Conservation (phyloP, 306 rosid species). For the Rosa lucieae region DNA sequence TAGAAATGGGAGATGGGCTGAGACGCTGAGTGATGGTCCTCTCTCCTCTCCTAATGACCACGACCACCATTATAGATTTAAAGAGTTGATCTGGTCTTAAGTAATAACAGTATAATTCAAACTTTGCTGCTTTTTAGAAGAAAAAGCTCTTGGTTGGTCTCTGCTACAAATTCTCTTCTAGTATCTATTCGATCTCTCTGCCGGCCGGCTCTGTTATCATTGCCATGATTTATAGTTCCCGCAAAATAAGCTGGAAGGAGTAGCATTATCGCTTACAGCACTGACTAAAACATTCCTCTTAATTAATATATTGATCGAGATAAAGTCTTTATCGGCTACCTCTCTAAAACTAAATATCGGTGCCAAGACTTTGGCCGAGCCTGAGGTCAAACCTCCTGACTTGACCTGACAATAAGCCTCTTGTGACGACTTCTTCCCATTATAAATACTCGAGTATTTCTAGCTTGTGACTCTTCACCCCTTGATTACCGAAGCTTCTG, state of each 20-base stretch:
- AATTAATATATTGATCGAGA: not conserved
- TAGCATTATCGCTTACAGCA: not conserved
- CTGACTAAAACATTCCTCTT: not conserved
- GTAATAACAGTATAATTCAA: not conserved
- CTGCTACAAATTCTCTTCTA: not conserved
- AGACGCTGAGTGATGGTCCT: not conserved
- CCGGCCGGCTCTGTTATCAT: not conserved
- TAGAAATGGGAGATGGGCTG: no score
- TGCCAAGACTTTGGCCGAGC: not conserved
- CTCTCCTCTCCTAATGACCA: not conserved
- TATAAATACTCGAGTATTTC: conserved; percentile 5
- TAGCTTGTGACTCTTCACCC: not conserved
- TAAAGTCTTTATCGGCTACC: not conserved
- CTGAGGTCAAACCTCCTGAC: conserved; percentile 6
- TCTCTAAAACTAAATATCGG: not conserved
- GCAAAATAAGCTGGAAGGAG: not conserved
- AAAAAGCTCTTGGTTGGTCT: not conserved
- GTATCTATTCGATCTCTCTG: not conserved
- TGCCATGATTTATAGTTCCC: not conserved
- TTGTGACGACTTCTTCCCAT: not conserved
- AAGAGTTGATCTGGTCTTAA: not conserved
- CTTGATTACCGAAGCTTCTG: not conserved
- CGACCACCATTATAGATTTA: not conserved
- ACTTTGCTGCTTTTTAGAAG: not conserved
- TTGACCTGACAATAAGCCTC: not conserved